These are phyloP conservation scores for Symbiodinium pilosum DNA, from an alignment of 73 alveolate genomes.

Conservation along the genomic window DNA sequence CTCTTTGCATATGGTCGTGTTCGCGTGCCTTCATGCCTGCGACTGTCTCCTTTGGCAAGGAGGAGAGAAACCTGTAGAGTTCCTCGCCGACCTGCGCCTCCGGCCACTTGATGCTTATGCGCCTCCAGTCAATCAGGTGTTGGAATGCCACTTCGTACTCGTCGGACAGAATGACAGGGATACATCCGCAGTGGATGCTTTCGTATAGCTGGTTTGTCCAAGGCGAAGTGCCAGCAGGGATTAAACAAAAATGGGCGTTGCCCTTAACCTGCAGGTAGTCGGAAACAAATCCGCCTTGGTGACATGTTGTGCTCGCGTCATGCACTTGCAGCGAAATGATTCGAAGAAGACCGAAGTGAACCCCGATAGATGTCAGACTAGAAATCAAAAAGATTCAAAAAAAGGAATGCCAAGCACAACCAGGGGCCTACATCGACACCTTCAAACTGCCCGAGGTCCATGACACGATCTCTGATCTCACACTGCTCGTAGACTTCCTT, in stretches of 20 bases:
- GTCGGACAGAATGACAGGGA: constrained; percentile 84
- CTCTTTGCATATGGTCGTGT: too few relatives aligned
- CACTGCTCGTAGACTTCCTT: constrained; percentile 61
- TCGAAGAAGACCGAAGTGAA: neutral
- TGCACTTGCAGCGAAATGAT: too few relatives aligned
- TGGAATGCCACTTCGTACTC: constrained; percentile 91
- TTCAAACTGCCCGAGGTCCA: constrained; percentile 18
- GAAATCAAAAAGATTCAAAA: neutral
- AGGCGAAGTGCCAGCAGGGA: constrained; percentile 92
- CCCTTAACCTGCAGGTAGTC: constrained; percentile 82
- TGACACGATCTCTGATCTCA: constrained; percentile 36
- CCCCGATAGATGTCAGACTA: neutral
- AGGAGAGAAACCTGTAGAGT: neutral
- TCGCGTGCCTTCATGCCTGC: constrained; percentile 45
- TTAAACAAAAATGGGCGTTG: constrained; percentile 59
- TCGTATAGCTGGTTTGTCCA: constrained; percentile 95
- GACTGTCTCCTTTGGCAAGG: constrained; percentile 1
- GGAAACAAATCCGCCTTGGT: constrained; percentile 61
- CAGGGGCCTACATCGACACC: constrained; percentile 87
- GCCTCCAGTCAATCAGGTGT: constrained; percentile 51
- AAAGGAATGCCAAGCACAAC: neutral
- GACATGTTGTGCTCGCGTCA: too few relatives aligned
- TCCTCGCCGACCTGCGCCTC: constrained; percentile 61
- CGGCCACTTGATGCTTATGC: constrained; percentile 79
- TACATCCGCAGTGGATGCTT: constrained; percentile 86